Evolutionary conservation across 75 land plant genomes (phyloP), one percentile per base, ranked within the genome.

Genomic region (Sequoia sempervirens): DNA sequence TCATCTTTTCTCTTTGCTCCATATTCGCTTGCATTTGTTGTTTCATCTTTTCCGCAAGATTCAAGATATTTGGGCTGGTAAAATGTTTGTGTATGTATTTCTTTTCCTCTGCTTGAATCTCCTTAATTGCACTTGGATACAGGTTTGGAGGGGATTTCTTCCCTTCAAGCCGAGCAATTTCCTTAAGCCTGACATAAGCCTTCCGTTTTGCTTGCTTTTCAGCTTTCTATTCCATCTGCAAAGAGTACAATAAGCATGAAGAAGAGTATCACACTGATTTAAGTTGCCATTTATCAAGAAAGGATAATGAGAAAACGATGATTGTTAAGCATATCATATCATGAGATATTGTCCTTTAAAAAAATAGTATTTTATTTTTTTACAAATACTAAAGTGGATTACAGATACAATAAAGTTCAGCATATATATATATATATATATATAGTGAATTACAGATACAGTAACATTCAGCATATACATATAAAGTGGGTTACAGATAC

Each of bases 121-220:
- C 88, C 82, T 83, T 87, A 23, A 90, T 83, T 80, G 92, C 92
- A 82, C 90, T 90, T 23, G 92, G 92, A 76, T 88, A 93, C 28
- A 92, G 94, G 64, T 93, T 85, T 28, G 90, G 91, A 79, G 94
- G 92, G 38, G 89, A 90, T 76, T 81, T 89, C 82, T 89, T 91
- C 50, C 91, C 94, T 78, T 84, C 90, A 41, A 84, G 81, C 32
- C 88, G 85, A 1, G 88, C 84, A 81, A 91, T 87, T 78, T 91
- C 69, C 87, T 93, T 93, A 82, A 93, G 61, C 38, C 82, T 82
- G 23, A 75, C 10, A 70, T 89, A 93, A 12, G 94, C 94, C 83
- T 80, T 79, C 90, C 84, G 91, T 75, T 91, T 93, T 0, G 79
- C 87, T 50, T 86, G 87, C 78, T 82, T 93, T 84, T 88, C 92